These are phyloP conservation scores for Odontarrhena argentea DNA, from an alignment of 345 rosid genomes.

Conservation along the genomic window DNA sequence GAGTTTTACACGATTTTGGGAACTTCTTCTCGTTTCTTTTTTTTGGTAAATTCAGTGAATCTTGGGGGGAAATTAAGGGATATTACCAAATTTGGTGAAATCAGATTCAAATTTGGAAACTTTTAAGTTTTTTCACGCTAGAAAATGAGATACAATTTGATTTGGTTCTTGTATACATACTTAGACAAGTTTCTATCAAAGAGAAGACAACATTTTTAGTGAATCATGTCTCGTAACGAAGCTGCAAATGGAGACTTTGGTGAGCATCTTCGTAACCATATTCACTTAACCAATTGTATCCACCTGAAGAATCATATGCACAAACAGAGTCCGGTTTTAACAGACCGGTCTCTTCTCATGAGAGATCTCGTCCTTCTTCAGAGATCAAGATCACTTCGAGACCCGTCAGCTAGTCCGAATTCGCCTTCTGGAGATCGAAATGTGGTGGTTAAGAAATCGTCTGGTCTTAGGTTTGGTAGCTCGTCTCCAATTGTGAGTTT, in stretches of 20 bases:
- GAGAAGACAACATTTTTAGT: constrained; percentile 42
- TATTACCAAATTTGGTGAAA: constrained; percentile 17
- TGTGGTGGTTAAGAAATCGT: constrained; percentile 48
- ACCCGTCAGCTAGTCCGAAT: constrained; percentile 94
- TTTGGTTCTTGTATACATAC: constrained; percentile 44
- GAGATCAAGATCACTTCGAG: constrained; percentile 84
- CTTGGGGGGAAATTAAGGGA: constrained; percentile 10
- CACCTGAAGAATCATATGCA: constrained; percentile 99
- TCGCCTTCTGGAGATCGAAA: constrained; percentile 62
- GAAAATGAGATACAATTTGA: constrained; percentile 49
- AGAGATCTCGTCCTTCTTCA: constrained; percentile 91
- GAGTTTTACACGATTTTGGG: neutral
- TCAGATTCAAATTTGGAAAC: constrained; percentile 23
- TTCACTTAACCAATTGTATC: constrained; percentile 94
- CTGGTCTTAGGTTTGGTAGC: constrained; percentile 59
- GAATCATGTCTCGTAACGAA: constrained; percentile 70
- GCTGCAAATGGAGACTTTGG: constrained; percentile 76
- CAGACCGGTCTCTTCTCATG: constrained; percentile 78
- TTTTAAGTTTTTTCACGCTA: constrained; percentile 7
- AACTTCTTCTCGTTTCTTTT: constrained; percentile 22
- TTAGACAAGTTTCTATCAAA: constrained; percentile 31
- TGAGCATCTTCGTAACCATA: constrained; percentile 94
- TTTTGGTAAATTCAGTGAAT: constrained; percentile 38
- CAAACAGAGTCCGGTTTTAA: constrained; percentile 82
- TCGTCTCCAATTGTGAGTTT: constrained; percentile 60